phyloP scores from a whole-genome alignment of 1,284 basidiomycete genomes.

The Ceratobasidium sp. region DNA sequence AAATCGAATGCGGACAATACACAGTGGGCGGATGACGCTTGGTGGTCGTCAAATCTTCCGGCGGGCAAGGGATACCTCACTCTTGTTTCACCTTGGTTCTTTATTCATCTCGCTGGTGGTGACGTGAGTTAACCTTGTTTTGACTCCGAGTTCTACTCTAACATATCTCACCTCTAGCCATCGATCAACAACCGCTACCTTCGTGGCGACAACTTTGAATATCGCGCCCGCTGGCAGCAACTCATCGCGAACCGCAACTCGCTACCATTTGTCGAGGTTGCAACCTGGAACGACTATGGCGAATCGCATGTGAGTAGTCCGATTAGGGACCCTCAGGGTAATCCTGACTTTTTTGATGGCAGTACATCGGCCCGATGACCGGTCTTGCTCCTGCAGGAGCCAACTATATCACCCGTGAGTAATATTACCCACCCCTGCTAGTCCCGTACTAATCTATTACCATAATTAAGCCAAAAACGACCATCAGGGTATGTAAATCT shows the following conservation, averaged over 20 bases:
- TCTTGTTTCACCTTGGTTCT: constrained; percentile 60
- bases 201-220: constrained; percentile 60
- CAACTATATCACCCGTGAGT: constrained; percentile 53
- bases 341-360: constrained; percentile 5
- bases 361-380: constrained; percentile 45
- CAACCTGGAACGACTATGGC: constrained; percentile 55
- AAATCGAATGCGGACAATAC: constrained; percentile 55
- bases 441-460: neutral
- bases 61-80: constrained; percentile 60
- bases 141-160: neutral
- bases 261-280: constrained; percentile 58
- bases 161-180: neutral
- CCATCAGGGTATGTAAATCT: neutral
- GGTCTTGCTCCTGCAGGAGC: neutral
- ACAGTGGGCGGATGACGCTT: constrained; percentile 40
- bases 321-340: constrained; percentile 56
- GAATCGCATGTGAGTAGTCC: constrained; percentile 29
- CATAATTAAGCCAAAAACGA: neutral
- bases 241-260: constrained; percentile 57
- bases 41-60: constrained; percentile 56
- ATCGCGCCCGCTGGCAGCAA: constrained; percentile 59
- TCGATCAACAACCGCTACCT: constrained; percentile 61
- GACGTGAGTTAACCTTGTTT: neutral
- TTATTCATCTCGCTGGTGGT: constrained; percentile 59
- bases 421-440: neutral